These are phyloP conservation scores for Platanus orientalis DNA, from an alignment of 164 flowering plant genomes.

Conservation along the genomic window DNA sequence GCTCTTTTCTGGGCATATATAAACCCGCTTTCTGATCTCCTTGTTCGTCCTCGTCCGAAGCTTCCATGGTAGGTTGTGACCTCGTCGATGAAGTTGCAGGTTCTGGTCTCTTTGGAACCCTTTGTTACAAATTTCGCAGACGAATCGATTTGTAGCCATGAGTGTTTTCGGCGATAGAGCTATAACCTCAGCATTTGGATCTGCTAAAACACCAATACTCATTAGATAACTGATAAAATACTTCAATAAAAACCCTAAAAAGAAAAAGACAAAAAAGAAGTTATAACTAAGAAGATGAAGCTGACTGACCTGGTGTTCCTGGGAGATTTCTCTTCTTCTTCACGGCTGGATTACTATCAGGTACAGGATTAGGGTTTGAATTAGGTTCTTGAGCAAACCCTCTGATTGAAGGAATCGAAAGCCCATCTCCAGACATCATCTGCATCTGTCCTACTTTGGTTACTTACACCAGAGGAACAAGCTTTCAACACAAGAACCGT, in stretches of 20 bases:
- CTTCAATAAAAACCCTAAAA: background rate
- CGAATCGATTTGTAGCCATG: slow-evolving; percentile 69
- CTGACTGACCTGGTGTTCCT: slow-evolving; percentile 59
- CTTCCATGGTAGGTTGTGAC: slow-evolving; percentile 74
- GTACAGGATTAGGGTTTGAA: slow-evolving; percentile 31
- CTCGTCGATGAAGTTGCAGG: slow-evolving; percentile 59
- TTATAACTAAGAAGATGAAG: background rate
- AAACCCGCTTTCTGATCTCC: slow-evolving; percentile 58
- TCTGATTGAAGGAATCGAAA: slow-evolving; percentile 31
- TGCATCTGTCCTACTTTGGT: slow-evolving; percentile 6
- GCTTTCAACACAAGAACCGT: background rate
- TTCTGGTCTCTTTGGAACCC: slow-evolving; percentile 85
- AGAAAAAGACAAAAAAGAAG: background rate
- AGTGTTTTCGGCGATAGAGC: slow-evolving; percentile 65
- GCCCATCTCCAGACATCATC: slow-evolving; percentile 53
- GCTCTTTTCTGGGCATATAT: slow-evolving; percentile 68
- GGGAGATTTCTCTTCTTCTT: slow-evolving; percentile 68
- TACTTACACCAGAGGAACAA: slow-evolving; percentile 2
- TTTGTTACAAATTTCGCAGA: slow-evolving; percentile 75
- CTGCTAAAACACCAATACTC: slow-evolving; percentile 27
- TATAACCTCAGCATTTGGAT: slow-evolving; percentile 77
- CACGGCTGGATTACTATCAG: slow-evolving; percentile 12
- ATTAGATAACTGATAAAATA: background rate
- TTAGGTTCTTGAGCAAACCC: slow-evolving; percentile 31
- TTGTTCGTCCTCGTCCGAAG: slow-evolving; percentile 48